Base-by-base conservation (phyloP, 2,329 filamentous ascomycete species). In the Domatiomyces globalis region DNA sequence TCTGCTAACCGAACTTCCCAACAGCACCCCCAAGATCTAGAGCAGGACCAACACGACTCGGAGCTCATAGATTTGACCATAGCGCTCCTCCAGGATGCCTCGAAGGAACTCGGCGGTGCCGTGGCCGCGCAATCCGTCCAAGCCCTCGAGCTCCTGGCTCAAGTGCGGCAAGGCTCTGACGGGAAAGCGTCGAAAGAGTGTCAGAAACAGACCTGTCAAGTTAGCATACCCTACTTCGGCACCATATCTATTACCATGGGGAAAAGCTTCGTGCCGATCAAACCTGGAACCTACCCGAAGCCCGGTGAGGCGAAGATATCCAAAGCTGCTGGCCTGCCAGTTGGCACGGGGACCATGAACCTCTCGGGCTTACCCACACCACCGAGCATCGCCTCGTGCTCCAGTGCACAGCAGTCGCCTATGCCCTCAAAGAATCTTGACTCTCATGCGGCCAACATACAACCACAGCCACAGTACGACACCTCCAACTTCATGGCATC, bases 221-320 rank as follows among this genome's bases (percentile, higher is more conserved):
- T 71, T 17, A 66, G 67, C 4, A 67, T 73, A 19, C 71, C 71
- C 2, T 73, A 70, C 52, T 72, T 73, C 62, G 69, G 75, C 19
- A 72, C 66, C 8, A 65, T 70, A 33, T 63, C 63, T 7, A 62
- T 70, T 6, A 63, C 65, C 5, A 59, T 62, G 4, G 66, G 67
- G 29, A 63, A 63, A 36, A 65, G 65, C 9, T 63, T 66, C 29
- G 55, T 58, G 10, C 56, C 59, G 15, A 53, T 54, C 20, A 58
- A 56, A 45, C 51, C 53, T 20, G 58, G 57, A 2, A 58, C 56
- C 29, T 61, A 59, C 43, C 17, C 29, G 6, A 44, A 47, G 27
- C 46, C 18, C n/a, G 17, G 39, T 25, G 27, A 51, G 10, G 4
- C 33, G 1, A 39, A 15, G 10, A 39, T 7, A 39, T 39, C 25